Conservation (phyloP, 768 basidiomycete genomes). For the Sistotremastrum suecicum region DNA sequence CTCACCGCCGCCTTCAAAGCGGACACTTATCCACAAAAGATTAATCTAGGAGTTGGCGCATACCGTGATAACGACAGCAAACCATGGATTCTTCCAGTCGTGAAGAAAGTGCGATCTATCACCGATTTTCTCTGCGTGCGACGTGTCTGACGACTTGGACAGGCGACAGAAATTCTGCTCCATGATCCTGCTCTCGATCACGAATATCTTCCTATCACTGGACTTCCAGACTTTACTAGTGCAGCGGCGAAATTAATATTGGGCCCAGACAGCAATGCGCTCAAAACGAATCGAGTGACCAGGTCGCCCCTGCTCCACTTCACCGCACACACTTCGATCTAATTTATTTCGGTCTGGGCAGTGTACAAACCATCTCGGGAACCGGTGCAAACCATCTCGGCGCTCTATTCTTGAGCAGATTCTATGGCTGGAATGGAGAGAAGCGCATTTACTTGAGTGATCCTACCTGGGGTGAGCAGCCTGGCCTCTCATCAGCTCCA, state of each 20-base stretch:
- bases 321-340: neutral
- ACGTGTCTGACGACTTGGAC: neutral
- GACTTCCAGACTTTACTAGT: constrained; percentile 67
- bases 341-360: constrained; percentile 3
- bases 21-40: constrained; percentile 59
- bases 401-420: constrained; percentile 71
- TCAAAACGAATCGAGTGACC: constrained; percentile 56
- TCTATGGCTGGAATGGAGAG: constrained; percentile 56
- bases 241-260: constrained; percentile 77
- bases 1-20: constrained; percentile 82
- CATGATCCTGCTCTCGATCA: constrained; percentile 67
- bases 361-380: constrained; percentile 89
- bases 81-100: constrained; percentile 86
- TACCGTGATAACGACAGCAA: constrained; percentile 81
- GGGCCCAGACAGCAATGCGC: constrained; percentile 52
- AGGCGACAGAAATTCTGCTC: constrained; percentile 66
- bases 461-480: constrained; percentile 80
- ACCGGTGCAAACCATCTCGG: constrained; percentile 94
- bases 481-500: neutral
- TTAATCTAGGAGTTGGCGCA: constrained; percentile 88
- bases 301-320: constrained; percentile 17
- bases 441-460: constrained; percentile 75
- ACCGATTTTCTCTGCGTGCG: constrained; percentile 1
- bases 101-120: constrained; percentile 51
- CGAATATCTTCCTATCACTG: constrained; percentile 87